Base-by-base conservation (phyloP, 768 basidiomycete genomes). In the Heimioporus sp. region DNA sequence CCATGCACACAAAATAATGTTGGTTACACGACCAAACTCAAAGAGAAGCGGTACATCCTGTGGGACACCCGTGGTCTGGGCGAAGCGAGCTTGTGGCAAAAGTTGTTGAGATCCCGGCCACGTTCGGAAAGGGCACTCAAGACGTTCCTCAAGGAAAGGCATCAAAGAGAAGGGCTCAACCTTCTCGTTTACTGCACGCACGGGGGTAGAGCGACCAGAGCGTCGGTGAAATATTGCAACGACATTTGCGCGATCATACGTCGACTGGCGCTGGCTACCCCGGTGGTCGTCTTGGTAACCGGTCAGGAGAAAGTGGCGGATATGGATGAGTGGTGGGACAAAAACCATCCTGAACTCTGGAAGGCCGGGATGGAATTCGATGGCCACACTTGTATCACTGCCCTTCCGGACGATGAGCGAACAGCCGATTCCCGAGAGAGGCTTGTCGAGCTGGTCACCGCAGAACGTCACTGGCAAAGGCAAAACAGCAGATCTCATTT, bases 21-120 rank as follows among this genome's bases (percentile, higher is more conserved):
- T 16, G 6, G 31, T 32, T 61, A 65, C 17, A 30, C 49, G 28
- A 46, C 34, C 42, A 47, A 11, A 2, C 36, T 60, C 9, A 11
- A 50, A 16, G 49, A 39, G 10, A 24, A 6, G n/a, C 19, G 8
- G 39, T 62, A 52, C 32, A 37, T 13, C 2, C 34, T 75, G 0
- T 68, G 72, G 65, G 75, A 76, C 40, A 76, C 73, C 7, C 65
- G 65, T 10, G 74, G 75, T 17, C 67, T 76, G 20, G 61, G 70
- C 38, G 72, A 66, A 50, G 72, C 37, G 16, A 44, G 46, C 21
- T 44, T 9, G 11, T 48, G 65, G 50, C 53, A 5, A 32, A 16
- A 8, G n/a, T 5, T 64, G 10, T 55, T 62, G 10, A 16, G 45
- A 31, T 54, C 59, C 15, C 12, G 43, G 12, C 31, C 17, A 2